Evolutionary conservation across 441 rosid genomes (phyloP).

Genomic region (Viola pubescens): DNA sequence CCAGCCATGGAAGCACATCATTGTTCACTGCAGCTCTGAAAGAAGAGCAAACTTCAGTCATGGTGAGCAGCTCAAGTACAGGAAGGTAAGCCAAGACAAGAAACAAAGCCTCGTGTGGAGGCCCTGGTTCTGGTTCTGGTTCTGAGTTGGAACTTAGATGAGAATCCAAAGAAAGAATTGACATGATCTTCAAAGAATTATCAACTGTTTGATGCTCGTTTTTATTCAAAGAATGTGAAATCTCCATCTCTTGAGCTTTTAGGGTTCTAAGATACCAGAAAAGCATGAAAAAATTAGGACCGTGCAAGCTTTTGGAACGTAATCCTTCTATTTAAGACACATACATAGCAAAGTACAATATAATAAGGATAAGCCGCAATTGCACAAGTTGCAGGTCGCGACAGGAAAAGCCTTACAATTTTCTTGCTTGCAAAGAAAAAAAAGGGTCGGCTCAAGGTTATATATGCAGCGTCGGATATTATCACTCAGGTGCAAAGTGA

Average conservation of each 20-base stretch:
- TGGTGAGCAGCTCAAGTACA: slow-evolving; percentile 48
- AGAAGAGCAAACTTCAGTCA: slow-evolving; percentile 47
- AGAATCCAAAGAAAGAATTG: slow-evolving; percentile 6
- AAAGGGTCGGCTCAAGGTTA: too few relatives aligned
- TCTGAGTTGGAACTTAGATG: background rate
- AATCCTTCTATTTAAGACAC: too few relatives aligned
- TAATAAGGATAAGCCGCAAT: too few relatives aligned
- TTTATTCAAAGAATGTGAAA: background rate
- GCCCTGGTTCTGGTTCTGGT: slow-evolving; percentile 22
- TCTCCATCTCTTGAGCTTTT: slow-evolving; percentile 11
- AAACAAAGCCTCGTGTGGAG: slow-evolving; percentile 53
- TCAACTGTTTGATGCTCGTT: background rate
- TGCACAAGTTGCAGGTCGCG: too few relatives aligned
- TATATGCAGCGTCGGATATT: too few relatives aligned
- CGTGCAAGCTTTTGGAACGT: too few relatives aligned
- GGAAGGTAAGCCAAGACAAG: slow-evolving; percentile 58
- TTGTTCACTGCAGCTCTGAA: slow-evolving; percentile 36
- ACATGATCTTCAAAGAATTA: slow-evolving; percentile 1
- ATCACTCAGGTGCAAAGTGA: too few relatives aligned
- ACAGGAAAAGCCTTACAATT: too few relatives aligned
- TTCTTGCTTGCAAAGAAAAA: too few relatives aligned
- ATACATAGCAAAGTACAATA: too few relatives aligned
- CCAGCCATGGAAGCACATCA: slow-evolving; percentile 62
- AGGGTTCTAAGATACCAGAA: too few relatives aligned
- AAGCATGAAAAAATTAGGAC: too few relatives aligned